Percentiles rank a stretch among this genome's conserved stretches.
Evolutionary conservation across 768 basidiomycete species (phyloP).

Genomic region (Boletus pseudopeckii): DNA sequence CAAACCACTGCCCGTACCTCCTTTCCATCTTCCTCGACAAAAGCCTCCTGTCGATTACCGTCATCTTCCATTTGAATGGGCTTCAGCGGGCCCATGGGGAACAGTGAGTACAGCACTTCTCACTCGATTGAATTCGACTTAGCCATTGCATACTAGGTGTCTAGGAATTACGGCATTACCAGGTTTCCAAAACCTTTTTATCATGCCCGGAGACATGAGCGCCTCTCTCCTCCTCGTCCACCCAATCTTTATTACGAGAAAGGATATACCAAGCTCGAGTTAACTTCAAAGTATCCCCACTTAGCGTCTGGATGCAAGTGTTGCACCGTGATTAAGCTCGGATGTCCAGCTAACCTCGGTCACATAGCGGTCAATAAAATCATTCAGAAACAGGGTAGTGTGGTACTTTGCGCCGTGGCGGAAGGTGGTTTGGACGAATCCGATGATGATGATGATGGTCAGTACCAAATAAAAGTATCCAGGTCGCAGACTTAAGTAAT

Average conservation of each 20-base stretch:
- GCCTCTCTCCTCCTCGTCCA: constrained; percentile 15
- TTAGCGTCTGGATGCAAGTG: constrained; percentile 42
- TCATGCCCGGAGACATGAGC: constrained; percentile 23
- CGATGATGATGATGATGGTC: constrained; percentile 23
- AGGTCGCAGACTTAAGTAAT: background rate
- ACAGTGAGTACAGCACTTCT: constrained; percentile 11
- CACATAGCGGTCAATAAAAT: constrained; percentile 50
- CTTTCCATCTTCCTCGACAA: constrained; percentile 13
- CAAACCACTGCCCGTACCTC: background rate
- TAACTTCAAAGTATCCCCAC: constrained; percentile 37
- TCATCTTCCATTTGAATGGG: constrained; percentile 19
- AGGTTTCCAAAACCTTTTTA: constrained; percentile 23
- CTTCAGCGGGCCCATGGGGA: constrained; percentile 18
- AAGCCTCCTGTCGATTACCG: constrained; percentile 17
- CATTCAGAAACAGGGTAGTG: constrained; percentile 40
- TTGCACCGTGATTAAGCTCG: background rate
- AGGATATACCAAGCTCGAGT: constrained; percentile 24
- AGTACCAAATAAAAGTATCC: constrained; percentile 17
- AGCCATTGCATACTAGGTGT: constrained; percentile 9
- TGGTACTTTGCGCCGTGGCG: constrained; percentile 46
- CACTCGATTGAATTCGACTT: background rate
- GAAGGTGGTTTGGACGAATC: constrained; percentile 43
- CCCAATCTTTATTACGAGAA: constrained; percentile 24
- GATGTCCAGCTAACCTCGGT: background rate
- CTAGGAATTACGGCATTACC: constrained; percentile 8